phyloP scores from a whole-genome alignment of 441 rosid species.

The Euphorbia neoarborescens region DNA sequence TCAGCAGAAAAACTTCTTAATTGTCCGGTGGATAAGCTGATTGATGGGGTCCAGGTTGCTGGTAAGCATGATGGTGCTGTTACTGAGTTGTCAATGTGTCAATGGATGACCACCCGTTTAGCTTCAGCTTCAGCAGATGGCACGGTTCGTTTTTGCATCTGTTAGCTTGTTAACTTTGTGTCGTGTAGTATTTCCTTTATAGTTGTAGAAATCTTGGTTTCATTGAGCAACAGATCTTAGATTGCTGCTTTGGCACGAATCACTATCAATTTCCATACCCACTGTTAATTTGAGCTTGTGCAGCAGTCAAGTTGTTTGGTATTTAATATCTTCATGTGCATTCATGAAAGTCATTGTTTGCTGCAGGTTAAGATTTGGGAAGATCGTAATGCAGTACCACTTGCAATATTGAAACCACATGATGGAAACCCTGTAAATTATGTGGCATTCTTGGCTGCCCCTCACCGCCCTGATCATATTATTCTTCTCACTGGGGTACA shows the following conservation, averaged over 20 bases:
- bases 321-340: constrained; percentile 1
- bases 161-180: constrained; percentile 3
- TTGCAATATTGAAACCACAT: constrained; percentile 68
- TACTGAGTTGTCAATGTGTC: constrained; percentile 75
- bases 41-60: constrained; percentile 52
- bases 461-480: constrained; percentile 75
- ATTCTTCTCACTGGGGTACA: constrained; percentile 76
- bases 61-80: constrained; percentile 72
- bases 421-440: constrained; percentile 76
- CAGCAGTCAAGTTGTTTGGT: neutral
- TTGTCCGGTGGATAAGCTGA: constrained; percentile 25
- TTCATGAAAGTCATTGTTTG: constrained; percentile 22
- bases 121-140: constrained; percentile 83
- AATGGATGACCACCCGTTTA: constrained; percentile 41
- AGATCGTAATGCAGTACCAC: constrained; percentile 59
- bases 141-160: constrained; percentile 45
- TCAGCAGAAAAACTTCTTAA: constrained; percentile 59
- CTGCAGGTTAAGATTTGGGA: constrained; percentile 94
- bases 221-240: neutral
- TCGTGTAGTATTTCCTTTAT: constrained; percentile 8
- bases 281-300: neutral
- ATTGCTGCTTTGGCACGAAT: neutral
- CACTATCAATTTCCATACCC: neutral
- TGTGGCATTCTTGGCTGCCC: constrained; percentile 60
- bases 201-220: neutral